Conservation (phyloP, 306 rosid species). For the Citrullus mucosospermus region DNA sequence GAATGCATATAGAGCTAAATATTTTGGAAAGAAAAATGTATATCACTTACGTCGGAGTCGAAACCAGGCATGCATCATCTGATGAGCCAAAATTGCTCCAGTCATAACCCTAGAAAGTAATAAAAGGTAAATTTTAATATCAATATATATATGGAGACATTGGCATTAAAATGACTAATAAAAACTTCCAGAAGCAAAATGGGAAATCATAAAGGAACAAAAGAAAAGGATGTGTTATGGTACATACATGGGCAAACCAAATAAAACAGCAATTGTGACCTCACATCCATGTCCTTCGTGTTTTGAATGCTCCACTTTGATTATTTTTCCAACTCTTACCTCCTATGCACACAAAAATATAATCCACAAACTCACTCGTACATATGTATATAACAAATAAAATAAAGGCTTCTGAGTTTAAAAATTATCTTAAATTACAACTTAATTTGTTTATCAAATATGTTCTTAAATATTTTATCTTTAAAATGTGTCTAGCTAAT, state of each 20-base stretch:
- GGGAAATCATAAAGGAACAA: not conserved
- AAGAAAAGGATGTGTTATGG: not conserved
- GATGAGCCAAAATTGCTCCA: not conserved
- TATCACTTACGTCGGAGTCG: constrained; percentile 45
- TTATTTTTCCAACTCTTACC: not conserved
- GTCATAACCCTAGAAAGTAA: constrained; percentile 43
- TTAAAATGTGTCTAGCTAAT: no score
- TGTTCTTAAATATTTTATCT: no score
- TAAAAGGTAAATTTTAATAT: not conserved
- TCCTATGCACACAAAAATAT: not conserved
- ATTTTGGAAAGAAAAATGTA: not conserved
- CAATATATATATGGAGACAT: not conserved
- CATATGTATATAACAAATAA: no score
- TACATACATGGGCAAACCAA: not conserved
- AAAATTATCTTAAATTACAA: no score
- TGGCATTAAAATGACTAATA: not conserved
- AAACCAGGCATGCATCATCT: constrained; percentile 90
- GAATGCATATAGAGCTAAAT: no score
- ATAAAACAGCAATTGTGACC: not conserved
- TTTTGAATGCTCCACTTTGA: not conserved
- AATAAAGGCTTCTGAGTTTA: no score
- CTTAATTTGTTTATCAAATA: no score
- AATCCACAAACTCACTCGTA: no score
- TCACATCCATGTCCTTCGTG: not conserved
- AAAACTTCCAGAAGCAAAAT: not conserved